These are phyloP conservation scores for Jaapia argillacea DNA, from an alignment of 768 basidiomycete species.

Conservation along the genomic window DNA sequence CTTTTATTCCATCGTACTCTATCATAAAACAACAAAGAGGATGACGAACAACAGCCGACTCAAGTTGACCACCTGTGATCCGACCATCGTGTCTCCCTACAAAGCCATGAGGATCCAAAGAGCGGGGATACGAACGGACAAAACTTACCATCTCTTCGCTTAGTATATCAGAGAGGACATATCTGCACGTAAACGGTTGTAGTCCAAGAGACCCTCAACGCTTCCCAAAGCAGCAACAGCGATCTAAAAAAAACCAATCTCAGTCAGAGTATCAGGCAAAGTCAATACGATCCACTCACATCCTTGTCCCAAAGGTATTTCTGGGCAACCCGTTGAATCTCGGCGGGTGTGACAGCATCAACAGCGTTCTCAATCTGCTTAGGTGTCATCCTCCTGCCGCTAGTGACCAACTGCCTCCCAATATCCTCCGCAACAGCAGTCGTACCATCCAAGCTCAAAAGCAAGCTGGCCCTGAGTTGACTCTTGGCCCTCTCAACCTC, in stretches of 20 bases:
- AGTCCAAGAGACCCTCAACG: slow-evolving; percentile 89
- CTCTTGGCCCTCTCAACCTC: slow-evolving; percentile 98
- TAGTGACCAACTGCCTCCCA: slow-evolving; percentile 94
- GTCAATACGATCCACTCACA: slow-evolving; percentile 33
- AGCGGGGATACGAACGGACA: too few relatives aligned
- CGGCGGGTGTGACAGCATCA: slow-evolving; percentile 78
- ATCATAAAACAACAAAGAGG: too few relatives aligned
- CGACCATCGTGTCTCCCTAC: too few relatives aligned
- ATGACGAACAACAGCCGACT: too few relatives aligned
- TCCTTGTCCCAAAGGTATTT: slow-evolving; percentile 98
- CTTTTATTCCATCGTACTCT: too few relatives aligned
- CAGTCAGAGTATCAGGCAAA: slow-evolving; percentile 2
- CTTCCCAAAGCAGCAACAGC: slow-evolving; percentile 85
- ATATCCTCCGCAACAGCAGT: slow-evolving; percentile 97
- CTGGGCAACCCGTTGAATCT: slow-evolving; percentile 90
- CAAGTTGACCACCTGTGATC: too few relatives aligned
- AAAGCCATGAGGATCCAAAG: too few relatives aligned
- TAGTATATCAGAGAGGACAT: slow-evolving; percentile 77
- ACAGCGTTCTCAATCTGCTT: slow-evolving; percentile 90
- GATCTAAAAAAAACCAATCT: slow-evolving; percentile 32
- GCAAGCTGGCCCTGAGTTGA: slow-evolving; percentile 90
- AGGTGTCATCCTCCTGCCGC: slow-evolving; percentile 82
- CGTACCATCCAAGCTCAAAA: slow-evolving; percentile 89
- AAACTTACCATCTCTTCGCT: too few relatives aligned
- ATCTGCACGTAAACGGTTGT: slow-evolving; percentile 79